Base-by-base conservation (phyloP, 164 flowering plant genomes). In the Piper longum region DNA sequence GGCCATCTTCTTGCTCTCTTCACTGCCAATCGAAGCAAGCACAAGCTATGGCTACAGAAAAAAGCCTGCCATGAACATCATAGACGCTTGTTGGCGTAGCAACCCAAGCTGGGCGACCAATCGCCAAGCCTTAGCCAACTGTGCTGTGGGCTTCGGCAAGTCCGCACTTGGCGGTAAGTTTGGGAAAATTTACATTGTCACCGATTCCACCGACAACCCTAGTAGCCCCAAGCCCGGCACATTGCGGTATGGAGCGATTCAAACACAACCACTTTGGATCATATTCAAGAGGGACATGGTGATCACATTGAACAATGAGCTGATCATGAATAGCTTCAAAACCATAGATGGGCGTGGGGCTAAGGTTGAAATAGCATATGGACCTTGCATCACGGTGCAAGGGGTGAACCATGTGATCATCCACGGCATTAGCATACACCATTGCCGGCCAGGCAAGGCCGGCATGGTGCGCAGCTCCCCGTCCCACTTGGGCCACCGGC, bases 331-430 rank as follows among this genome's bases (percentile, higher is more conserved):
- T 63, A 71, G 71, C 44, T 68, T 57, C 68, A 76, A 70, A 70
- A 76, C 76, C 41, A 73, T 76, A 13, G 79, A 76, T 45, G 79
- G 79, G 40, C 59, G 79, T 45, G 79, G 79, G 4, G 76, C 64
- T 0, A 72, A 68, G 43, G 79, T 76, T 44, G 70, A 70, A 54
- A 73, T 76, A 8, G 74, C 79, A 2, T 43, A 73, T 60, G 79
- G 79, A 14, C 72, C 79, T 4, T 72, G 79, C 65, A 73, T 76
- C 57, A 70, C 72, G 1, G 41, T 76, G n/a, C 74, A 73, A 54
- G 67, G 48, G 5, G 79, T 76, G 54, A 65, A 61, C 61, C 62
- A 76, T 60, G 60, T 76, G n/a, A 76, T 76, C 9, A 72, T 76
- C 43, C 79, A 72, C 64, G 74, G 79, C 41, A 44, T 76, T 2